Percentiles rank a stretch among this genome's conserved stretches.
Evolutionary conservation across 305 asterid species (phyloP).

Genomic region (Solanum aculeatissimum): DNA sequence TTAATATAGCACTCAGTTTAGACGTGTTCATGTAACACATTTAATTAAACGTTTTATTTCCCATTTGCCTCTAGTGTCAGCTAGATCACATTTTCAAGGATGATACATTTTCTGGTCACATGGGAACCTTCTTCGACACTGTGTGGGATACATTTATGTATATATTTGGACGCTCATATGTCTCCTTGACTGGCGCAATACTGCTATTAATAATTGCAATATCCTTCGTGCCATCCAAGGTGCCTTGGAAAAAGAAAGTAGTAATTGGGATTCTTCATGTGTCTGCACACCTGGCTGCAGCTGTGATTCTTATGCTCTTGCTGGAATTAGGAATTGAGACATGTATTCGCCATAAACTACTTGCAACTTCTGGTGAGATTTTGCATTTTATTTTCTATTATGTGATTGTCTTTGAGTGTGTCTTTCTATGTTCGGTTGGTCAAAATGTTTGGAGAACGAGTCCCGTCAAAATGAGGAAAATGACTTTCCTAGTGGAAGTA

Average conservation of each 20-base stretch:
- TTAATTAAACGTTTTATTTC: background rate
- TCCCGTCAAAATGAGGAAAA: background rate
- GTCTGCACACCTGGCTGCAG: slow-evolving; percentile 83
- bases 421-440: background rate
- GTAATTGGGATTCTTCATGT: slow-evolving; percentile 83
- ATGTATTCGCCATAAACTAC: slow-evolving; percentile 77
- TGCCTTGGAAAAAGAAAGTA: slow-evolving; percentile 64
- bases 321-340: slow-evolving; percentile 90
- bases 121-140: slow-evolving; percentile 72
- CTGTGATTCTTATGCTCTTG: slow-evolving; percentile 86
- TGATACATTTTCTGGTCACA: slow-evolving; percentile 80
- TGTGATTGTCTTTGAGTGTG: background rate
- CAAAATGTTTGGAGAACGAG: background rate
- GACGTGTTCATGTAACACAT: background rate
- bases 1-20: background rate
- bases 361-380: slow-evolving; percentile 77
- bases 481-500: background rate
- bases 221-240: slow-evolving; percentile 82
- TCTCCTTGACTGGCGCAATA: slow-evolving; percentile 68
- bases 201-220: slow-evolving; percentile 55
- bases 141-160: slow-evolving; percentile 75
- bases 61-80: slow-evolving; percentile 56
- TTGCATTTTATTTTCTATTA: background rate
- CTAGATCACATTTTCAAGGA: slow-evolving; percentile 89
- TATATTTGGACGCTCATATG: slow-evolving; percentile 65